Percentiles rank a stretch among this genome's conserved stretches.
Conservation (phyloP, 208 protist genomes). For the Herpetomonas samuelpessoai region DNA sequence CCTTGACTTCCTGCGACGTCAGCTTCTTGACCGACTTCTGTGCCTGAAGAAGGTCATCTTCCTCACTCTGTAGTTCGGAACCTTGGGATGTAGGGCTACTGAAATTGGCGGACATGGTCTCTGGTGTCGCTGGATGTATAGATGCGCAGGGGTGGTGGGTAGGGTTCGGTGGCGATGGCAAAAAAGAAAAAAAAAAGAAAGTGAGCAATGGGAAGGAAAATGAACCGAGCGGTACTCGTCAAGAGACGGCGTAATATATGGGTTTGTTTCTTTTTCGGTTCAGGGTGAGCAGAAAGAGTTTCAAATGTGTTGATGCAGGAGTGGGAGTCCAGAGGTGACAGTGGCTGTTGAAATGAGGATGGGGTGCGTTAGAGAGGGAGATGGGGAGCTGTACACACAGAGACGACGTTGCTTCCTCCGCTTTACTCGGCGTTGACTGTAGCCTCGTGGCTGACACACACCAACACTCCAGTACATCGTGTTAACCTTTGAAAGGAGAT, state of each 20-base stretch:
- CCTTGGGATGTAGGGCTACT: neutral
- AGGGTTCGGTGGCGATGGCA: neutral
- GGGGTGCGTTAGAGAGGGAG: no score
- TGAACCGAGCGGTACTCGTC: neutral
- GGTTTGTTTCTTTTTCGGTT: no score
- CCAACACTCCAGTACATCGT: no score
- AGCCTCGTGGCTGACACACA: no score
- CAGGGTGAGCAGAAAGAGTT: no score
- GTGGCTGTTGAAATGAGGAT: no score
- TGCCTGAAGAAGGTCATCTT: neutral
- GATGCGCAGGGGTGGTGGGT: constrained; percentile 1
- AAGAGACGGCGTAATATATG: no score
- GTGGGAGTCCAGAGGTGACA: neutral
- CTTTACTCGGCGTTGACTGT: no score
- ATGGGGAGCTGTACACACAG: no score
- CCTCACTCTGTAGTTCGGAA: constrained; percentile 4
- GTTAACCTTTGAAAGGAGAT: no score
- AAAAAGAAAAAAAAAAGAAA: constrained; percentile 28
- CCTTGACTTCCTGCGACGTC: constrained; percentile 15
- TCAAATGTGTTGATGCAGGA: neutral
- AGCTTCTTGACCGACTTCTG: constrained; percentile 15
- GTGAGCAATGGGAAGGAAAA: constrained; percentile 4
- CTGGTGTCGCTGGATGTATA: constrained; percentile 1
- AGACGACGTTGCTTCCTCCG: no score
- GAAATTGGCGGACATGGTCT: neutral